Evolutionary conservation across 2,329 filamentous ascomycete genomes (phyloP).

Genomic region (Pseudogymnoascus sp.): DNA sequence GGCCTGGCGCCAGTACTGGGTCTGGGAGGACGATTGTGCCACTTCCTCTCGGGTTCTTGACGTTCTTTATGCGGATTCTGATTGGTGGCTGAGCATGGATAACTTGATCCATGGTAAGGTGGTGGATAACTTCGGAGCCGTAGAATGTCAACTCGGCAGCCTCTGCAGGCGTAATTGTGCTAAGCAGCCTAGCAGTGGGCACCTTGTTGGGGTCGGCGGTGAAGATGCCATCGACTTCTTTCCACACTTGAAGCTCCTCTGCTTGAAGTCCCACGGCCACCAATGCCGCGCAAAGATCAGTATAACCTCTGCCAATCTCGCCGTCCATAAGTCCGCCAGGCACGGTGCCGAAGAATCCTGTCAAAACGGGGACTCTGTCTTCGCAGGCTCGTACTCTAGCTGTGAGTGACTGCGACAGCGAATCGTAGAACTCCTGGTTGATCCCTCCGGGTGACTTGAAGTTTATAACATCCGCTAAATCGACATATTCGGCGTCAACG

Average conservation of each 20-base stretch:
- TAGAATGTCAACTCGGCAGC: constrained; percentile 94
- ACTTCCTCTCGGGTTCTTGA: constrained; percentile 72
- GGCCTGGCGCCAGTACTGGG: constrained; percentile 42
- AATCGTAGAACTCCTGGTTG: constrained; percentile 61
- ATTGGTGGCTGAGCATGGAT: constrained; percentile 74
- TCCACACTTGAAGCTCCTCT: constrained; percentile 92
- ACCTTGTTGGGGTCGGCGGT: constrained; percentile 76
- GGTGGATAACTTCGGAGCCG: constrained; percentile 94
- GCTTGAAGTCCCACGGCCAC: constrained; percentile 84
- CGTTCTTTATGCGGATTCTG: constrained; percentile 84
- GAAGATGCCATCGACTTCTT: constrained; percentile 96
- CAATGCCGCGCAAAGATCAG: constrained; percentile 87
- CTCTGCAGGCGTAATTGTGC: constrained; percentile 85
- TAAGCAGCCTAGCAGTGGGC: constrained; percentile 82
- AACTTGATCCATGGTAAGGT: constrained; percentile 96
- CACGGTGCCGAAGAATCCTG: constrained; percentile 91
- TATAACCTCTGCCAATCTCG: constrained; percentile 90
- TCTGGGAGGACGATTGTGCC: constrained; percentile 83
- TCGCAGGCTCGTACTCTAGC: constrained; percentile 58
- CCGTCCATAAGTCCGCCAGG: constrained; percentile 82
- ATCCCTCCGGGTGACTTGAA: constrained; percentile 51
- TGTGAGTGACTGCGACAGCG: constrained; percentile 51
- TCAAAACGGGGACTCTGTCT: constrained; percentile 67
- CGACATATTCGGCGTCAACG: constrained; percentile 81
- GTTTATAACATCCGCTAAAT: constrained; percentile 74